These are phyloP conservation scores for Trypanosoma caninum DNA, from an alignment of 208 protist species.

Conservation along the genomic window DNA sequence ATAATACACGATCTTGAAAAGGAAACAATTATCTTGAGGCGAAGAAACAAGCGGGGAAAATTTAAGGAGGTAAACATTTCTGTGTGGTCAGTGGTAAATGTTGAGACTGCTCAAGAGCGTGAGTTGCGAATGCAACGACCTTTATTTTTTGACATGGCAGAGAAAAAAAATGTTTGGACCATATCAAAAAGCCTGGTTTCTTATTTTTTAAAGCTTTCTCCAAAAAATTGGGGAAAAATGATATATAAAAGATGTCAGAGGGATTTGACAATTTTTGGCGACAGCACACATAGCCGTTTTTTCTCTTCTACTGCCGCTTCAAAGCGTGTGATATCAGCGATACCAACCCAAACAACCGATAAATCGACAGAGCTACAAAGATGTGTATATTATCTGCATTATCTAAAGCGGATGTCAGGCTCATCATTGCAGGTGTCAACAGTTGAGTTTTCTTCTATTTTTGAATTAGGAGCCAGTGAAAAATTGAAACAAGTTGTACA, in stretches of 20 bases:
- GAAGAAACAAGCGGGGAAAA: slow-evolving; percentile 15
- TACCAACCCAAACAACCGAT: too few species aligned
- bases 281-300: too few species aligned
- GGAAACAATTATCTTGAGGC: background rate
- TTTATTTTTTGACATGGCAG: slow-evolving; percentile 28
- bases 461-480: slow-evolving; percentile 3
- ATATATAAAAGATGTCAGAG: too few species aligned
- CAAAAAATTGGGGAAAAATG: too few species aligned
- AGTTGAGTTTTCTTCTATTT: slow-evolving; percentile 34
- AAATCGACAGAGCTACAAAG: background rate
- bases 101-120: slow-evolving; percentile 55
- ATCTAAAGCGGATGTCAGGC: slow-evolving; percentile 30
- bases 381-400: slow-evolving; percentile 49
- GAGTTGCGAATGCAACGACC: slow-evolving; percentile 35
- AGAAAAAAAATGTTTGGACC: background rate
- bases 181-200: slow-evolving; percentile 3
- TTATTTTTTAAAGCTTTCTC: background rate
- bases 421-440: slow-evolving; percentile 41
- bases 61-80: slow-evolving; percentile 46
- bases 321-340: too few species aligned
- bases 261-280: too few species aligned
- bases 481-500: slow-evolving; percentile 27
- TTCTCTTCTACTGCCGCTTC: too few species aligned
- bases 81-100: slow-evolving; percentile 48
- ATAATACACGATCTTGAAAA: background rate